These are phyloP conservation scores for Marchantia paleacea DNA, from an alignment of 225 moss, liverwort and hornwort genomes.

Conservation along the genomic window DNA sequence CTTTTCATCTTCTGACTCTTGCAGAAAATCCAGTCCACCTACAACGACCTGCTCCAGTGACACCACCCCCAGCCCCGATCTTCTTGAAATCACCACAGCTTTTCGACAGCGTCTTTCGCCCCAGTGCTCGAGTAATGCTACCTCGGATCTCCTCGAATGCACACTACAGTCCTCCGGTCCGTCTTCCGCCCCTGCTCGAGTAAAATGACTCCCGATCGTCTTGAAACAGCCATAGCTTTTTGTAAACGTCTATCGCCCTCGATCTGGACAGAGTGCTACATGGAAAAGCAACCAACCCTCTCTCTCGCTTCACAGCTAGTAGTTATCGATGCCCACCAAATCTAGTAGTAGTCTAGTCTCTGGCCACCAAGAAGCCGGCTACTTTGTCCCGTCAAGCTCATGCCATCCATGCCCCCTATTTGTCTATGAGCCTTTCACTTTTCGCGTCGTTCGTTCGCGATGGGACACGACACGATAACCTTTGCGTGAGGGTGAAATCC, in stretches of 20 bases:
- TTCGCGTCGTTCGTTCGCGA: background rate
- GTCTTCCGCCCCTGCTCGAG: background rate
- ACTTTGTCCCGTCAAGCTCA: background rate
- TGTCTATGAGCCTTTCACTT: background rate
- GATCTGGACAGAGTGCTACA: background rate
- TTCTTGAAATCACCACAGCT: too few relatives aligned
- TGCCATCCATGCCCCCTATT: background rate
- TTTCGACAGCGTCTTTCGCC: too few relatives aligned
- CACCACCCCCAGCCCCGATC: too few relatives aligned
- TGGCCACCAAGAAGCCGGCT: background rate
- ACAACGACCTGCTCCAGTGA: background rate
- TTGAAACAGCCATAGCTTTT: background rate
- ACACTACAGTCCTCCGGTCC: too few relatives aligned
- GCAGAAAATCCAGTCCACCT: background rate
- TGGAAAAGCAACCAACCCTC: background rate
- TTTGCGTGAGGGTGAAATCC: background rate
- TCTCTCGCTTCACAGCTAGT: too few relatives aligned
- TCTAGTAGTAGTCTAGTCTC: background rate
- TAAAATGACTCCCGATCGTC: background rate
- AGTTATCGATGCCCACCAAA: background rate
- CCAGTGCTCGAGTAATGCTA: too few relatives aligned
- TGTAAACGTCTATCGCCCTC: background rate
- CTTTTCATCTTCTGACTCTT: background rate
- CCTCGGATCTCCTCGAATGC: too few relatives aligned
- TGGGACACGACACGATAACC: background rate